Evolutionary conservation across 2,329 filamentous ascomycete genomes (phyloP), one percentile per base, ranked within the genome.

Genomic region (Monosporascus sp.): DNA sequence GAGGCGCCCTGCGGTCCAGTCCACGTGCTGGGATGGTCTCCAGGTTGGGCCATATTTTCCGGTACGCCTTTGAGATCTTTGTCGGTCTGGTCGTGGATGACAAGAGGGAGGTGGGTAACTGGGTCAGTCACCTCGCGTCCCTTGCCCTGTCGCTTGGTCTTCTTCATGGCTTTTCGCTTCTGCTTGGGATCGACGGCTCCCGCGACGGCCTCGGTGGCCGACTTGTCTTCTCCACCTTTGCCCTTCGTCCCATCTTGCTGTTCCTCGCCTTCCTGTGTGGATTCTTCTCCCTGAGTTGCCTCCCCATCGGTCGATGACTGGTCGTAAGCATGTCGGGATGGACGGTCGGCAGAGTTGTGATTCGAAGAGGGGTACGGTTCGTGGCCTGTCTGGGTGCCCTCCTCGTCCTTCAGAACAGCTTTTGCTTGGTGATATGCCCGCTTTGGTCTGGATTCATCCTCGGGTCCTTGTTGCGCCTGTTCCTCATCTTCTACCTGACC

Each of bases 101-200:
- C 74, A 48, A 89, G 77, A 2, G 86, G 85, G 3, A 89, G 74
- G 68, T 89, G 87, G 1, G 87, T 90, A 39, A 89, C 78, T 0
- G 86, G 86, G 62, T 90, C 87, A 1, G 86, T 89, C 47, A 89
- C 86, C 64, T 87, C 77, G 54, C 78, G 72, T n/a, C 77, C 75
- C n/a, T 72, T 75, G 44, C 72, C 72, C 49, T 76, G 72, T 47
- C 69, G 66, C 49, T 72, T 72, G 11, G 61, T 67, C 53, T 74
- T 74, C 60, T 79, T 77, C 64, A 77, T 74, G 7, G 72, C 68
- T 53, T 78, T 79, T 24, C 76, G 73, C 62, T 77, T 75, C 54
- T 76, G 67, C 57, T 71, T 77, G 2, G 75, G 72, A 49, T 78
- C 72, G 31, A 71, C 58, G 1, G 71, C 59, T n/a, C 65, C 63